phyloP scores from a whole-genome alignment of 768 basidiomycete species.

The Podaxis sp. region DNA sequence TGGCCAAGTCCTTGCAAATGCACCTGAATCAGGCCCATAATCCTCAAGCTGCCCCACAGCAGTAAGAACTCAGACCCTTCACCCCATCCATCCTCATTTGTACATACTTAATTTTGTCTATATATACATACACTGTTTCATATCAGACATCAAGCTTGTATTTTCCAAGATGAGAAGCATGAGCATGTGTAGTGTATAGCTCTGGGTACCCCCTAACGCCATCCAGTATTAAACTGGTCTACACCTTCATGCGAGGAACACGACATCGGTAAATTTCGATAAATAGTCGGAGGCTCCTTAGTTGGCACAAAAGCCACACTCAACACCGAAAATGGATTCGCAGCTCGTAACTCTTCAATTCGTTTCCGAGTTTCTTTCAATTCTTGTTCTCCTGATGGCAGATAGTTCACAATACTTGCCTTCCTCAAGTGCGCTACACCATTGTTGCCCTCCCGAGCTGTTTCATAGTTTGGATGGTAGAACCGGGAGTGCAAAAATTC shows the following conservation, averaged over 20 bases:
- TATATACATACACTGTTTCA: too few species aligned
- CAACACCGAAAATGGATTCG: neutral
- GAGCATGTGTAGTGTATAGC: too few species aligned
- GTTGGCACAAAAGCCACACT: neutral
- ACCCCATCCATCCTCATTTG: too few species aligned
- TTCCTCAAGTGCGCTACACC: neutral
- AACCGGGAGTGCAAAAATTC: conserved; percentile 2
- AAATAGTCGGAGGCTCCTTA: neutral
- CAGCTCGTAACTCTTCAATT: neutral
- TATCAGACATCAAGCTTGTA: too few species aligned
- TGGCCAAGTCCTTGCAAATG: too few species aligned
- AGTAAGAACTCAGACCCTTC: too few species aligned
- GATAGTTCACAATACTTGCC: neutral
- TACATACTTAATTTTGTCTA: too few species aligned
- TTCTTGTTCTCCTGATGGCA: neutral
- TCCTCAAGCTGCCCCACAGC: too few species aligned
- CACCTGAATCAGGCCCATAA: too few species aligned
- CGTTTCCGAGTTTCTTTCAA: neutral
- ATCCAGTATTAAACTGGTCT: neutral
- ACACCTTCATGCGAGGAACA: neutral
- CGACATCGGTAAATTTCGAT: neutral
- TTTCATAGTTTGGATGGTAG: neutral
- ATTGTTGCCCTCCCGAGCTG: neutral
- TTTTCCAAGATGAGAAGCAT: too few species aligned
- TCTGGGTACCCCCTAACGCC: too few species aligned